Percentiles rank a stretch among this genome's conserved stretches.
Evolutionary conservation across 1,284 basidiomycete species (phyloP).

Genomic region (Ceratobasidium sp.): DNA sequence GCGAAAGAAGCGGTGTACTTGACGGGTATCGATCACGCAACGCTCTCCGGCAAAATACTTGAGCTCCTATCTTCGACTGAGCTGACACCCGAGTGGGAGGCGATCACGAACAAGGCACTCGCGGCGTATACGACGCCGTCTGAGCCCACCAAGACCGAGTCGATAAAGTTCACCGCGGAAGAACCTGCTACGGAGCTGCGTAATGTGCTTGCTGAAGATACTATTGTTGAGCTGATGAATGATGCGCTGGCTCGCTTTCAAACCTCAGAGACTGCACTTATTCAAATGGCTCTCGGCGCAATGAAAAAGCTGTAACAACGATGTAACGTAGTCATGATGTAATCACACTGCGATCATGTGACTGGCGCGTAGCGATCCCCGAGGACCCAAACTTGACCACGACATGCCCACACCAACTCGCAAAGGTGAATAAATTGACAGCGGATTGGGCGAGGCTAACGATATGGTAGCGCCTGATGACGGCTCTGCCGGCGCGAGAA

Average conservation of each 20-base stretch:
- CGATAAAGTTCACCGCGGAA: constrained; percentile 46
- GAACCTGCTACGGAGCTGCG: constrained; percentile 44
- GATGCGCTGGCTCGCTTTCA: constrained; percentile 51
- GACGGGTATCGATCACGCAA: constrained; percentile 51
- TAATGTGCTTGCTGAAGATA: constrained; percentile 46
- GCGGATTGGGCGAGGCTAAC: not conserved
- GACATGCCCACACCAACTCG: constrained; percentile 32
- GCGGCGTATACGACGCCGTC: constrained; percentile 44
- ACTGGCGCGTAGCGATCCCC: constrained; percentile 35
- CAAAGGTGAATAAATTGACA: constrained; percentile 17
- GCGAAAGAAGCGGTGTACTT: constrained; percentile 50
- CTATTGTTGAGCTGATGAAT: constrained; percentile 47
- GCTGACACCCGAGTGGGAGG: constrained; percentile 47
- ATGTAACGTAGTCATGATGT: constrained; percentile 38
- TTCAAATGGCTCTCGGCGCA: constrained; percentile 49
- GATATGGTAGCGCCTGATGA: constrained; percentile 1
- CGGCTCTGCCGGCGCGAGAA: constrained; percentile 18
- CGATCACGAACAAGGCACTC: constrained; percentile 48
- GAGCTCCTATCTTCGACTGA: constrained; percentile 48
- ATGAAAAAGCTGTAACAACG: constrained; percentile 30
- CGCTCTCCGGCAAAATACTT: constrained; percentile 50
- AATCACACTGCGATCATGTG: constrained; percentile 30
- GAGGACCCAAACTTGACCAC: constrained; percentile 28
- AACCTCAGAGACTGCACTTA: constrained; percentile 49
- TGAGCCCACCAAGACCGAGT: constrained; percentile 24